These are phyloP conservation scores for Quercus wislizeni DNA, from an alignment of 306 rosid genomes.

Conservation along the genomic window DNA sequence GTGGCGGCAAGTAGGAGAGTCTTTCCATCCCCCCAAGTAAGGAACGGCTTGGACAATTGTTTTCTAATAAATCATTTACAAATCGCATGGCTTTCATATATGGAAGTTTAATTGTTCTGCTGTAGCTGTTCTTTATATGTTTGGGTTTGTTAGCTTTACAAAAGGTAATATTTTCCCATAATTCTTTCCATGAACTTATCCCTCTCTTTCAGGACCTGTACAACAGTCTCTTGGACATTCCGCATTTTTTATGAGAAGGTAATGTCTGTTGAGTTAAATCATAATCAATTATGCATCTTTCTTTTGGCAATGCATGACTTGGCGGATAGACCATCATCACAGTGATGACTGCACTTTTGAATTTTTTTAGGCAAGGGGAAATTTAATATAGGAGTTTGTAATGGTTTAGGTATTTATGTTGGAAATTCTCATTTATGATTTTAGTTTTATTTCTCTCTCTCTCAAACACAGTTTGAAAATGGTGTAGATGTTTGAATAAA, in stretches of 20 bases:
- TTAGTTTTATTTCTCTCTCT: background rate
- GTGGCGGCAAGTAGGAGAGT: constrained; percentile 96
- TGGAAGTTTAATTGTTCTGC: background rate
- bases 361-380: background rate
- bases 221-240: constrained; percentile 91
- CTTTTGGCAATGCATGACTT: constrained; percentile 15
- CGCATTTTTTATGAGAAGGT: constrained; percentile 91
- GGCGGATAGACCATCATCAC: constrained; percentile 1
- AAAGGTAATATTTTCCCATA: background rate
- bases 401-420: constrained; percentile 5
- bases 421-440: constrained; percentile 6
- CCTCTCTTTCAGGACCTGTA: constrained; percentile 67
- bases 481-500: background rate
- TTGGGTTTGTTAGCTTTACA: background rate
- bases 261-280: constrained; percentile 17
- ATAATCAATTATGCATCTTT: background rate
- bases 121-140: background rate
- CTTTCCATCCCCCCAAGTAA: constrained; percentile 91
- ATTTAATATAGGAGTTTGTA: background rate
- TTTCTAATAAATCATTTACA: constrained; percentile 13
- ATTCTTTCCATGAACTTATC: constrained; percentile 16
- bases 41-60: constrained; percentile 14
- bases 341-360: background rate
- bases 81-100: constrained; percentile 7
- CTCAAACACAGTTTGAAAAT: background rate